Conservation (phyloP, 768 basidiomycete genomes). For the Postia placenta region DNA sequence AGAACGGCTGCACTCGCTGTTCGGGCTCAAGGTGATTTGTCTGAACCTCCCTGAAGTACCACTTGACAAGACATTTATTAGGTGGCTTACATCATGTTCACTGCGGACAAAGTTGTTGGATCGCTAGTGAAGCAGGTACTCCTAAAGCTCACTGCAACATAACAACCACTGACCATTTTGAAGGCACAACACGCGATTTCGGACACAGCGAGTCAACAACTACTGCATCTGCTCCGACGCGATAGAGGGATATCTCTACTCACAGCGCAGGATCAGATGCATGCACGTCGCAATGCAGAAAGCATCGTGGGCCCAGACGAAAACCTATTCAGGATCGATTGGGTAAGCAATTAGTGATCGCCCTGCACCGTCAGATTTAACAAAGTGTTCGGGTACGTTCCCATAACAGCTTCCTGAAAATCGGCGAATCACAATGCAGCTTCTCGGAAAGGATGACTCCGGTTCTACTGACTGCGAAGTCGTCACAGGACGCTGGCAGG, state of each 20-base stretch:
- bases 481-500: conserved; percentile 71
- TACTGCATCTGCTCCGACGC: conserved; percentile 63
- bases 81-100: conserved; percentile 87
- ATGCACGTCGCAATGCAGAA: conserved; percentile 60
- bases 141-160: background rate
- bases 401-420: conserved; percentile 50
- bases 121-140: conserved; percentile 84
- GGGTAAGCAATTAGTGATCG: conserved; percentile 64
- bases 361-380: background rate
- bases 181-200: conserved; percentile 64
- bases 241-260: conserved; percentile 54
- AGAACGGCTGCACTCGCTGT: too few species aligned
- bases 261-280: conserved; percentile 68
- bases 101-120: conserved; percentile 87
- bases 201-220: conserved; percentile 65
- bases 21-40: too few species aligned
- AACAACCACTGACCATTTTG: background rate
- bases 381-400: background rate
- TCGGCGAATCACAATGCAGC: conserved; percentile 64
- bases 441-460: conserved; percentile 76
- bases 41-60: too few species aligned
- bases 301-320: conserved; percentile 71
- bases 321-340: conserved; percentile 74
- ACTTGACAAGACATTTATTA: too few species aligned
- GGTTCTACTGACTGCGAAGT: conserved; percentile 73